Evolutionary conservation across 2,329 filamentous ascomycete species (phyloP), one percentile per base, ranked within the genome.

Genomic region (Berkeleyomyces rouxiae): DNA sequence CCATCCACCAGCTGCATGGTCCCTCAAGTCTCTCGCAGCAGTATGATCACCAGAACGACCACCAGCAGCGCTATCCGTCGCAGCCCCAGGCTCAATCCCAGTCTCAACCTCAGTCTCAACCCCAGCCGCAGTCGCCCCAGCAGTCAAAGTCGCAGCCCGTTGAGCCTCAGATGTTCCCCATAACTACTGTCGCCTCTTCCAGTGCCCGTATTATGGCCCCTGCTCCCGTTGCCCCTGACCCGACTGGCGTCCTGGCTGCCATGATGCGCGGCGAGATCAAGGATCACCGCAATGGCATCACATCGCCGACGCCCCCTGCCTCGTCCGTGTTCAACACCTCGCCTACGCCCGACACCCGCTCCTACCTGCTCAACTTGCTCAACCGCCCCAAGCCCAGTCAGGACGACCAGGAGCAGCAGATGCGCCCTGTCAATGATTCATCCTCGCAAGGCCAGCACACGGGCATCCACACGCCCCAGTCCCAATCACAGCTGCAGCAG

Each of bases 311-410:
- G 23, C 62, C 67, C n/a, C 65, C 68, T 5, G 67, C 67, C 23
- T 66, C 68, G 9, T 68, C 74, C 46, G 81, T 79, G 74, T 76
- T 73, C 66, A 73, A 76, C 36, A 75, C 76, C 42, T 76, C 80
- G 51, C 80, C 82, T 61, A 74, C 80, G 31, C 79, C 83, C 57
- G 86, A 90, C 71, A 88, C 90, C 3, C 88, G 95, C 72, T 85
- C 92, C 66, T 88, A 93, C 70, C 78, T 99, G 58, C 82, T 97
- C 66, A 87, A 89, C 68, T 78, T 97, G 64, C 80, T 99, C 66
- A 93, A 90, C 70, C 85, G 87, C 58, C 84, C 87, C 61, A 90
- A 86, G 74, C 82, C 83, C 10, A 77, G 78, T 64, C 82, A 75
- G 58, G 81, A 84, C 57, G 74, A 75, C 66, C 73, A 74, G 66